A percentile compares a stretch with the other conserved stretches of the same genome.
Evolutionary conservation across 129 eudicot genomes (phyloP).

Genomic region (Pseudognaphalium luteoalbum): DNA sequence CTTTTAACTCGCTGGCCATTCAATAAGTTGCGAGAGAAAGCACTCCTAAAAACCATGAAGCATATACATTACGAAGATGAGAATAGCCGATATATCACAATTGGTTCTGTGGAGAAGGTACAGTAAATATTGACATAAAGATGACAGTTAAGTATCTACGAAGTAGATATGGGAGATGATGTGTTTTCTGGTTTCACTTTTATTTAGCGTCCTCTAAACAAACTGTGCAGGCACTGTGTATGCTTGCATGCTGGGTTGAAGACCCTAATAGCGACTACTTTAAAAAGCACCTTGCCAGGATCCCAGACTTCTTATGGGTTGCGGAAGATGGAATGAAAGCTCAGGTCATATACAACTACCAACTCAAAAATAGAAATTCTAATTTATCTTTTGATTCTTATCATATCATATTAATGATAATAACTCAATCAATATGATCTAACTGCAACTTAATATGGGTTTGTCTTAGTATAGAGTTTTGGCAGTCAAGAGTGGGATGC

Average conservation of each 20-base stretch:
- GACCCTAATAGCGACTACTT: constrained; percentile 77
- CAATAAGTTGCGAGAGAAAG: constrained; percentile 57
- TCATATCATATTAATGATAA: no score
- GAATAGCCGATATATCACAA: constrained; percentile 60
- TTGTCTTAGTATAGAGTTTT: constrained; percentile 38
- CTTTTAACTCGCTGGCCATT: constrained; percentile 68
- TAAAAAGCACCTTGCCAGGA: constrained; percentile 77
- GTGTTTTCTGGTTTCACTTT: neutral
- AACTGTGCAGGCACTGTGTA: constrained; percentile 51
- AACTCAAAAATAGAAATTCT: neutral
- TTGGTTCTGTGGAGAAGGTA: constrained; percentile 74
- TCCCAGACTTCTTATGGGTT: constrained; percentile 79
- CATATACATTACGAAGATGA: constrained; percentile 84
- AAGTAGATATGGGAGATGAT: neutral
- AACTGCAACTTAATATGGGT: no score
- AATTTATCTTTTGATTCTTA: neutral
- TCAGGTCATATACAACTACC: constrained; percentile 47
- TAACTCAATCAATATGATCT: no score
- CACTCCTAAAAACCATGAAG: constrained; percentile 52
- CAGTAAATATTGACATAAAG: neutral
- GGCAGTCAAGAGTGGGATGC: constrained; percentile 85
- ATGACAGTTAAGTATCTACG: neutral
- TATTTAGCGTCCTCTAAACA: neutral
- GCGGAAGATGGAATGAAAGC: constrained; percentile 96
- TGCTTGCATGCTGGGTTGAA: constrained; percentile 91